Evolutionary conservation across 148 eudicot species (phyloP).

Genomic region (Diospyros lotus): DNA sequence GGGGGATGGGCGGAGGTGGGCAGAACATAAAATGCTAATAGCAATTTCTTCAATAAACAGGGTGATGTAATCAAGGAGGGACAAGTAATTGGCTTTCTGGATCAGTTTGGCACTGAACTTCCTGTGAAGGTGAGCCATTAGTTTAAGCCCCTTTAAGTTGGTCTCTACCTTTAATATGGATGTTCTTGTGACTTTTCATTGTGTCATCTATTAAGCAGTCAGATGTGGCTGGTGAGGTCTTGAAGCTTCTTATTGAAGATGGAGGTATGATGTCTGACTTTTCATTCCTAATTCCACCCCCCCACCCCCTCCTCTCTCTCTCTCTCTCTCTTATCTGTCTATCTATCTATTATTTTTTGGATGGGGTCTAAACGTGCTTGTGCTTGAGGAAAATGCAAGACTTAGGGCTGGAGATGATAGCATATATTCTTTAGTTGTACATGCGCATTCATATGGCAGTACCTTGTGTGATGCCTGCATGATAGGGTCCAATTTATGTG

Average conservation of each 20-base stretch:
- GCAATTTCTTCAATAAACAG: slow-evolving; percentile 29
- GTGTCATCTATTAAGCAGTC: slow-evolving; percentile 46
- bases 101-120: slow-evolving; percentile 78
- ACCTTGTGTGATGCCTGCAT: neutral
- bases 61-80: slow-evolving; percentile 88
- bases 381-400: neutral
- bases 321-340: no score
- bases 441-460: neutral
- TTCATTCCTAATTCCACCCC: no score
- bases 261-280: slow-evolving; percentile 51
- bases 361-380: neutral
- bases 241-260: slow-evolving; percentile 60
- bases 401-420: neutral
- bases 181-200: slow-evolving; percentile 11
- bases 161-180: neutral
- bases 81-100: slow-evolving; percentile 73
- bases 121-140: slow-evolving; percentile 67
- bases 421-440: neutral
- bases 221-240: slow-evolving; percentile 81
- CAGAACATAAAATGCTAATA: neutral
- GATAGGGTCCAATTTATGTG: neutral
- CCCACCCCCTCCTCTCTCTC: no score
- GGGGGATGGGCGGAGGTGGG: neutral
- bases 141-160: slow-evolving; percentile 5
- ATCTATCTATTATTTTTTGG: neutral